Base-by-base conservation (phyloP, 805 yeast species). In the Lipomyces japonicus region DNA sequence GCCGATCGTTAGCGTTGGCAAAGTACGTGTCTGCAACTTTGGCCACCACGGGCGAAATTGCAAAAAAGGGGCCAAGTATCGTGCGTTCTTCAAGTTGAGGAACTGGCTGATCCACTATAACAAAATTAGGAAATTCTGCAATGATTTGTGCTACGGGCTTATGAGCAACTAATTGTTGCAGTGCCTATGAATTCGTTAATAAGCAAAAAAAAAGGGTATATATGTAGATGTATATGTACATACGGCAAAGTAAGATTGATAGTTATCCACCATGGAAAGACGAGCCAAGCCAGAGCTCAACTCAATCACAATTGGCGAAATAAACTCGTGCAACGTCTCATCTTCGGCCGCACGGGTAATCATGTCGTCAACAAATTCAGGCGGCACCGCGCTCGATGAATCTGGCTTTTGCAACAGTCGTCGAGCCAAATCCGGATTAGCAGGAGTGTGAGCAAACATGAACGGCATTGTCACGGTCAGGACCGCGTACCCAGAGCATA, bases 31-130 rank as follows among this genome's bases (percentile, higher is more conserved):
- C 35, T 9, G 63, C 63, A 3, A 57, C 61, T 23, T 52, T 46
- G n/a, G 50, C 39, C 39, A 78, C 74, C 41, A 89, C 68, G 0
- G 96, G 95, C 0, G 95, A 86, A 21, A 88, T 68, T 50, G 82
- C 73, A 47, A 87, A 75, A 26, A 88, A 72, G 5, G 95, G 84
- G 2, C 97, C 97, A 47, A 91, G 68, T 16, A 86, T 66, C 0
- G 95, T 79, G 22, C 73, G 71, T 14, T 70, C 69, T 61, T 86
- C 95, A 61, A 77, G 76, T 40, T 75, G 74, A 16, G 75, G 67
- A 1, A 84, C 79, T 9, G 75, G 68, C 12, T 65, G 57, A 43
- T 72, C 67, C 5, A 73, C 72, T 1, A 74, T 78, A 72, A 61
- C 68, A 67, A 63, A 84, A 82, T 1, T 75, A 74, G 42, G 79